Percentiles rank a stretch among this genome's conserved stretches.
Conservation (phyloP, 257 asterid species). For the Dorcoceras hygrometricum region DNA sequence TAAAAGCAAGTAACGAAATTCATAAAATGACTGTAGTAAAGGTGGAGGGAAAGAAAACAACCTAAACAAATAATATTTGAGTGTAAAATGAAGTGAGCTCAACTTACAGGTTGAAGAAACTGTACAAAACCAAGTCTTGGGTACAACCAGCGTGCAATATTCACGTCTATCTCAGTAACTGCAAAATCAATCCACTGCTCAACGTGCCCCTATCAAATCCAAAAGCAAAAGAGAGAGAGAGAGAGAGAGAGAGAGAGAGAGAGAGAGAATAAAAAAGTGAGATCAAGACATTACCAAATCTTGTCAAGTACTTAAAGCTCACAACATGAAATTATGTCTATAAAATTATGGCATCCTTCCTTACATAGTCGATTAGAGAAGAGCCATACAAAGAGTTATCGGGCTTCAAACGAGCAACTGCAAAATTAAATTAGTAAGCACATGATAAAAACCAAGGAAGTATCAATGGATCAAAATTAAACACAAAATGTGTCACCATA, state of each 20-base stretch:
- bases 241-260: neutral
- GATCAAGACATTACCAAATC: neutral
- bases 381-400: constrained; percentile 59
- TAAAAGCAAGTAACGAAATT: neutral
- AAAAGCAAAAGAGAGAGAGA: neutral
- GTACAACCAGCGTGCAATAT: constrained; percentile 28
- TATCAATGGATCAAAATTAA: neutral
- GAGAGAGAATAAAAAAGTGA: neutral
- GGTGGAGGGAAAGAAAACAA: neutral
- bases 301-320: neutral
- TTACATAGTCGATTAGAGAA: constrained; percentile 70
- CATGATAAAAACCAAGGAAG: constrained; percentile 4
- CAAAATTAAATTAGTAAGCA: constrained; percentile 13
- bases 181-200: constrained; percentile 67
- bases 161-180: constrained; percentile 40
- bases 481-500: constrained; percentile 45
- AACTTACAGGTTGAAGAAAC: constrained; percentile 45
- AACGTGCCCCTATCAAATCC: constrained; percentile 37
- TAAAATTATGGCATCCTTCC: constrained; percentile 11
- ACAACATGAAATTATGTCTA: neutral
- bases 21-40: neutral
- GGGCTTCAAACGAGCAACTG: constrained; percentile 59
- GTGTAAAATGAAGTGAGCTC: neutral
- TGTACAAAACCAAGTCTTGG: constrained; percentile 43
- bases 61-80: neutral